Percentiles rank a stretch among this genome's conserved stretches.
Evolutionary conservation across 2,329 filamentous ascomycete species (phyloP).

Genomic region (Sclerotinia nivalis): DNA sequence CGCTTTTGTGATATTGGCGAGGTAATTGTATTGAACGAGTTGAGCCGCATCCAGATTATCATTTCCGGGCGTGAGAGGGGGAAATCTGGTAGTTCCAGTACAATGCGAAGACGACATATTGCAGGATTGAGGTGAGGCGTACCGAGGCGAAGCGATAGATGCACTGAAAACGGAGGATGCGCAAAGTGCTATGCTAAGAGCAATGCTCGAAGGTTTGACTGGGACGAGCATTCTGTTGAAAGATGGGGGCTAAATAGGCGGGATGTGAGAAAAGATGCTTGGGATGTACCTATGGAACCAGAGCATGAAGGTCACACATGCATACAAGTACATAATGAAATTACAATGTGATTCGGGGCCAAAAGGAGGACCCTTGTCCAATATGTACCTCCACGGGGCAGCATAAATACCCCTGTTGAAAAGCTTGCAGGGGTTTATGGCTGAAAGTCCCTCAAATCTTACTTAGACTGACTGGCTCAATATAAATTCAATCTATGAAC

Average conservation of each 20-base stretch:
- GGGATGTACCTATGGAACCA: neutral
- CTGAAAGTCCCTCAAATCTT: no score
- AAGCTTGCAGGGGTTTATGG: no score
- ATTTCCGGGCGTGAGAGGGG: neutral
- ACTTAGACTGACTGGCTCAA: no score
- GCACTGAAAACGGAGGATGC: neutral
- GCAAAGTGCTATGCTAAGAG: neutral
- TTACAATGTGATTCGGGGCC: neutral
- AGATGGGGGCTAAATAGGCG: neutral
- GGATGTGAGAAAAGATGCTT: no score
- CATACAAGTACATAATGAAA: neutral
- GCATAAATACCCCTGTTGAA: neutral
- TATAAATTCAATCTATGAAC: no score
- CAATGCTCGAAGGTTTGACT: neutral
- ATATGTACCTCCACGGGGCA: neutral
- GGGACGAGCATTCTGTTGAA: neutral
- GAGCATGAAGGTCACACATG: neutral
- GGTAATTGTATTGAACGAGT: neutral
- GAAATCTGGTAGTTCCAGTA: neutral
- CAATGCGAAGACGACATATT: neutral
- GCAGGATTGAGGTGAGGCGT: neutral
- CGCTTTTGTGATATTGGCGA: neutral
- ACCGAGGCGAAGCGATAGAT: neutral
- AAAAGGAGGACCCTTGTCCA: neutral
- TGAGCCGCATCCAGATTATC: constrained; percentile 1